A percentile compares a stretch with the other conserved stretches of the same genome.
Evolutionary conservation across 148 eudicot species (phyloP).

Genomic region (Rhododendron molle): DNA sequence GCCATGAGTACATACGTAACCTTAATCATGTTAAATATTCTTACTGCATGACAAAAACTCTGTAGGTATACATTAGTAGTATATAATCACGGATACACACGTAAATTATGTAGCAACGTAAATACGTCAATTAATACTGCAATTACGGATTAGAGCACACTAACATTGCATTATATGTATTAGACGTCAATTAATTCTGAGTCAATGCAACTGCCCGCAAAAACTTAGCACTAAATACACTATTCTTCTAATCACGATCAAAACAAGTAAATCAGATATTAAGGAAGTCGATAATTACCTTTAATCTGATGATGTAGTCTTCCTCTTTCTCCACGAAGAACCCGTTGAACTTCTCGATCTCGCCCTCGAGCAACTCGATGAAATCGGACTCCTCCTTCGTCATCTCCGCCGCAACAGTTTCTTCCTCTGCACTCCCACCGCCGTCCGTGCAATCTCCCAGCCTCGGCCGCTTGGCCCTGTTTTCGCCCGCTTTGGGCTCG

Average conservation of each 20-base stretch:
- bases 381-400: conserved; percentile 68
- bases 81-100: not conserved
- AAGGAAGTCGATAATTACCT: conserved; percentile 34
- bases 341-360: conserved; percentile 78
- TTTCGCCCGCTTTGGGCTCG: conserved; percentile 29
- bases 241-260: not conserved
- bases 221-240: not conserved
- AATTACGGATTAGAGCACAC: not conserved
- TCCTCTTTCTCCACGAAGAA: conserved; percentile 95
- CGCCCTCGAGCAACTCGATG: conserved; percentile 65
- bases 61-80: not conserved
- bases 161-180: not conserved
- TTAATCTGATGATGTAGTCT: conserved; percentile 82
- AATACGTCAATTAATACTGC: not conserved
- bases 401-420: conserved; percentile 32
- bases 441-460: conserved; percentile 8
- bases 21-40: not conserved
- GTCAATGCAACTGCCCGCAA: not conserved
- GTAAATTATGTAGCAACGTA: not conserved
- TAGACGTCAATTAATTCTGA: too few relatives aligned
- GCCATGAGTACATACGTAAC: not conserved
- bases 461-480: conserved; percentile 42
- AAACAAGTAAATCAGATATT: not conserved
- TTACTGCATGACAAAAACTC: not conserved
- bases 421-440: conserved; percentile 11